Evolutionary conservation across 2,329 filamentous ascomycete species (phyloP).

Genomic region (Geosmithia flava): DNA sequence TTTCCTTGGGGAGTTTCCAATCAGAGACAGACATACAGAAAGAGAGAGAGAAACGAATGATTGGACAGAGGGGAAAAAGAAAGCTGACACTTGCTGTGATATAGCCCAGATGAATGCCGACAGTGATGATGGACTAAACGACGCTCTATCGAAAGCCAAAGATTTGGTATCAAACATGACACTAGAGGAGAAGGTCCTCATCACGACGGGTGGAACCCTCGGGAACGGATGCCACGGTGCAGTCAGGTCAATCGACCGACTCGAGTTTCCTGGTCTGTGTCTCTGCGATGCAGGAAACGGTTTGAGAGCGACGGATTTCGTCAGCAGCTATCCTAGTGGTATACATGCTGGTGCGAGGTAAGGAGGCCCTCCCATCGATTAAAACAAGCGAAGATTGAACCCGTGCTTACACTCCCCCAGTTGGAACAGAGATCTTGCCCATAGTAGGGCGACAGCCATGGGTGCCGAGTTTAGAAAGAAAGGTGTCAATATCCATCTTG

Average conservation of each 20-base stretch:
- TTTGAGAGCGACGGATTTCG: conserved; percentile 27
- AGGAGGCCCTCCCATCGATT: too few relatives aligned
- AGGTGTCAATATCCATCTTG: conserved; percentile 66
- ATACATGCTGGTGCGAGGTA: conserved; percentile 26
- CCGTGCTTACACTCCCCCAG: conserved; percentile 7
- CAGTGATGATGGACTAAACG: background rate
- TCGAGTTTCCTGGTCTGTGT: conserved; percentile 31
- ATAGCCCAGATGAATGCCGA: conserved; percentile 23
- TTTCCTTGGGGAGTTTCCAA: too few relatives aligned
- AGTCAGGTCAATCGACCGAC: conserved; percentile 21
- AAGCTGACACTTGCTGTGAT: too few relatives aligned
- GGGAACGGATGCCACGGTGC: conserved; percentile 35
- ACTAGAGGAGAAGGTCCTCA: conserved; percentile 60
- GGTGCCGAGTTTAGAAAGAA: conserved; percentile 64
- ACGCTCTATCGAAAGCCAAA: background rate
- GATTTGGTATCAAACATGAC: conserved; percentile 35
- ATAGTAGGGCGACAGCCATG: conserved; percentile 59
- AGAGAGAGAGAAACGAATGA: too few relatives aligned
- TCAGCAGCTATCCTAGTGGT: conserved; percentile 26
- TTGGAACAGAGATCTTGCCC: conserved; percentile 64
- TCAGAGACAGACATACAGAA: too few relatives aligned
- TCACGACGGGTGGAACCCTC: conserved; percentile 57
- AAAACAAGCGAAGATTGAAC: too few relatives aligned
- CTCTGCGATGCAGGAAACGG: conserved; percentile 31
- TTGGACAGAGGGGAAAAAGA: too few relatives aligned